A percentile compares a stretch with the other conserved stretches of the same genome.
These are phyloP conservation scores for Colletotrichum tropicale DNA, from an alignment of 2,329 filamentous ascomycete genomes.

Conservation along the genomic window DNA sequence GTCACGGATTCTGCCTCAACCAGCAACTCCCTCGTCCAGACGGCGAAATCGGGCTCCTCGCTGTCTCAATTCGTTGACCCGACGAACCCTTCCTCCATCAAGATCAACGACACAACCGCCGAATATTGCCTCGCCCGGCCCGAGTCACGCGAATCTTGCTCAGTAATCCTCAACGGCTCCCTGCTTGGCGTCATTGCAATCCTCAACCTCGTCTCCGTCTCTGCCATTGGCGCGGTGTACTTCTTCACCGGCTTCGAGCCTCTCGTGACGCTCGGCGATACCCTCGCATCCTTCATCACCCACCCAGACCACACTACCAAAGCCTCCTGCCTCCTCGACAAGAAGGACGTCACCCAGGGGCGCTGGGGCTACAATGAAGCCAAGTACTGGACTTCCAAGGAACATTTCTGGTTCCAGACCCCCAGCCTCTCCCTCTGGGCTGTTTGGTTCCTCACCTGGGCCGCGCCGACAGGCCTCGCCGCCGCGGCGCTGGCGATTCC, in stretches of 20 bases:
- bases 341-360: constrained; percentile 46
- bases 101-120: constrained; percentile 24
- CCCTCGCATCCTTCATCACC: constrained; percentile 53
- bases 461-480: constrained; percentile 37
- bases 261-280: constrained; percentile 55
- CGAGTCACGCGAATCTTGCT: constrained; percentile 34
- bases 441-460: constrained; percentile 43
- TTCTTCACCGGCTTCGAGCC: constrained; percentile 39
- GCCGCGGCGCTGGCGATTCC: constrained; percentile 43
- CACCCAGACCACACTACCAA: constrained; percentile 48
- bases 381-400: constrained; percentile 44
- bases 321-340: constrained; percentile 50
- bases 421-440: constrained; percentile 48
- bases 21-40: constrained; percentile 37
- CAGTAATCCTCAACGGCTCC: constrained; percentile 45
- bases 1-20: constrained; percentile 29
- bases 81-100: constrained; percentile 8
- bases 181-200: constrained; percentile 48
- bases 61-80: constrained; percentile 18
- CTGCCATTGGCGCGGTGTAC: constrained; percentile 33
- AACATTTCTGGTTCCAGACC: constrained; percentile 50
- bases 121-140: constrained; percentile 13
- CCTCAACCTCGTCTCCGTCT: constrained; percentile 42
- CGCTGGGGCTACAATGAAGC: constrained; percentile 47
- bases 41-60: constrained; percentile 28